phyloP scores from a whole-genome alignment of 805 yeast genomes.

The Saccharomycopsis oosterbeekiorum region DNA sequence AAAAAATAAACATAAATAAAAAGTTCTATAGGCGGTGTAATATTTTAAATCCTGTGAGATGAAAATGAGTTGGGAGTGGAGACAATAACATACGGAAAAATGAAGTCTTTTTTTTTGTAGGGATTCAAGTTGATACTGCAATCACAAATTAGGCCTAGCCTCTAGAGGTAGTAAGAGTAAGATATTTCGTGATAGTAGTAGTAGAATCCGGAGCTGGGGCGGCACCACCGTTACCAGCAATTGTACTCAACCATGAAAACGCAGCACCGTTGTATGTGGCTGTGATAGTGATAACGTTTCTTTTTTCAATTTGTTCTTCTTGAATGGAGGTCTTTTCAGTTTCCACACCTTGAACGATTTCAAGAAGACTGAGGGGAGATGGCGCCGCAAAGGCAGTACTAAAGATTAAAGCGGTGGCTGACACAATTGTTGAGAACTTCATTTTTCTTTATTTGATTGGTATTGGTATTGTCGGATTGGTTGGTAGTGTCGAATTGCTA shows the following conservation, averaged over 20 bases:
- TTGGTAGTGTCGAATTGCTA: too few species aligned
- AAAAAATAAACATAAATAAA: too few species aligned
- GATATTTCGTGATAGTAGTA: neutral
- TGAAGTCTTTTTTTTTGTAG: too few species aligned
- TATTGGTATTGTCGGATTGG: too few species aligned
- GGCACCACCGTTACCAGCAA: constrained; percentile 4
- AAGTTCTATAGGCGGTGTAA: too few species aligned
- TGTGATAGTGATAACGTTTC: constrained; percentile 3
- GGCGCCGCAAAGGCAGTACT: neutral
- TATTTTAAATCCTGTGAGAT: too few species aligned
- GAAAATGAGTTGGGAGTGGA: too few species aligned
- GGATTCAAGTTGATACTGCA: too few species aligned
- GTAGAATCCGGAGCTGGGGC: constrained; percentile 1
- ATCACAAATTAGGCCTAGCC: neutral
- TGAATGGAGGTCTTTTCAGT: neutral
- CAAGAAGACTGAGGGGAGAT: neutral
- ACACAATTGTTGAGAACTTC: constrained; percentile 3
- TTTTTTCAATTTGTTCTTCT: neutral
- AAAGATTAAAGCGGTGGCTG: neutral
- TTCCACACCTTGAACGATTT: neutral
- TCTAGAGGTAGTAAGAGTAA: neutral
- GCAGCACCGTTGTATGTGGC: constrained; percentile 12
- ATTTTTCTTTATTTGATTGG: neutral
- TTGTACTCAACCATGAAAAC: constrained; percentile 6
- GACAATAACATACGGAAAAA: too few species aligned